Evolutionary conservation across 2,329 filamentous ascomycete genomes (phyloP).

Genomic region (Trichoderma brevicompactum): DNA sequence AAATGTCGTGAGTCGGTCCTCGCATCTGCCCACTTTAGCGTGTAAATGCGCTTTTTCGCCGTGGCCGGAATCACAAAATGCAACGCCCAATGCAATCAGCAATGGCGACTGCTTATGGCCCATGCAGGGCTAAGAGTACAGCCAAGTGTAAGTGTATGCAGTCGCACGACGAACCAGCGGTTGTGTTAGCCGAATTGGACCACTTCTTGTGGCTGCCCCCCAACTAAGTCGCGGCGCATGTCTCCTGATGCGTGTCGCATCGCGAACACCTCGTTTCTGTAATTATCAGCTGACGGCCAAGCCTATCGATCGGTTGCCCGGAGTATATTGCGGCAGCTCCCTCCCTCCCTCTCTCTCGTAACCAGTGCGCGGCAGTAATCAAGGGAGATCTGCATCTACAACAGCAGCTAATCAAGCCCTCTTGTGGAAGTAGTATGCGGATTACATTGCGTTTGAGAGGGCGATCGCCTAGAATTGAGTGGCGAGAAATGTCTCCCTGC

Average conservation of each 20-base stretch:
- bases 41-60: too few species aligned
- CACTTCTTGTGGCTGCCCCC: too few species aligned
- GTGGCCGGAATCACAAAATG: background rate
- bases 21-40: conserved; percentile 17
- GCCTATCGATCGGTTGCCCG: conserved; percentile 18
- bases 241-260: conserved; percentile 23
- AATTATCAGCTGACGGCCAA: conserved; percentile 24
- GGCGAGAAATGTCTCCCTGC: background rate
- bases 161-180: conserved; percentile 9
- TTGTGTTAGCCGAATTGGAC: conserved; percentile 9
- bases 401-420: too few species aligned
- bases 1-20: background rate
- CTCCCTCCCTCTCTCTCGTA: background rate
- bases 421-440: background rate
- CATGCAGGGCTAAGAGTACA: conserved; percentile 2
- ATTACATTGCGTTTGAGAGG: background rate
- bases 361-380: conserved; percentile 5
- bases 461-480: background rate
- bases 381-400: too few species aligned
- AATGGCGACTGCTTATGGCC: background rate
- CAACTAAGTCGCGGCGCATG: background rate
- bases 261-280: conserved; percentile 5
- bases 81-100: background rate
- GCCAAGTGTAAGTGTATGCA: conserved; percentile 24
- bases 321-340: background rate